Base-by-base conservation (phyloP, 768 basidiomycete species). In the Filobasidium wieringae region DNA sequence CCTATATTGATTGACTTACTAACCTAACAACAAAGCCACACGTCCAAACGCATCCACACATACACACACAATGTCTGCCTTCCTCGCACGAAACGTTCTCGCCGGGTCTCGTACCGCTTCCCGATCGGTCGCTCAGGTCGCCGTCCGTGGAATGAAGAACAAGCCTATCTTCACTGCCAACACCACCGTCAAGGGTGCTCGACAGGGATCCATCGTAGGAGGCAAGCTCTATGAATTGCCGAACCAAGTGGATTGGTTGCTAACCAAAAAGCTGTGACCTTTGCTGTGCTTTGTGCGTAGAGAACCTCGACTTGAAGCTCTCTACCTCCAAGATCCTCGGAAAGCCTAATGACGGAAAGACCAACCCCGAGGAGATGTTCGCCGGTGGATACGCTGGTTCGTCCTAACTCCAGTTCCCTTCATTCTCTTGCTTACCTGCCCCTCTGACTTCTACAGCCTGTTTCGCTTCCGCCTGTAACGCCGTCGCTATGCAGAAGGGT, bases 331-430 rank as follows among this genome's bases (percentile, higher is more conserved):
- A 57, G 37, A 50, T 50, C 14, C 34, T 57, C 14, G 56, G 56
- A 4, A 50, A 50, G 34, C 12, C 14, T 1, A 34, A 33, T 1
- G 56, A 57, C 9, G 49, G 49, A 3, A 57, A 57, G 30, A 36
- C 34, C 9, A 57, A 57, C 36, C 56, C 56, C 6, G 56, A 57
- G 49, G 56, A 57, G 49, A 30, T 57, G 33, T 57, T 57, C 39
- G 39, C 56, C 5, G 56, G 56, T 57, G 32, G 51, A 17, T 37
- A n/a, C 32, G 31, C 51, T 8, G 34, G 51, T 37, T 15, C 31
- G 51, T 53, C 50, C n/a, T 34, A 14, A n/a, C 41, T 24, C 7
- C 24, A 43, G 15, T 19, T 43, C 41, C 19, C 41, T 43, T 24
- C 19, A 22, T 24, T 19, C 19, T 43, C 9, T 8, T 43, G 8